A percentile compares a stretch with the other conserved stretches of the same genome.
Evolutionary conservation across 2,329 filamentous ascomycete species (phyloP).

Genomic region (Orbilia ellipsospora): DNA sequence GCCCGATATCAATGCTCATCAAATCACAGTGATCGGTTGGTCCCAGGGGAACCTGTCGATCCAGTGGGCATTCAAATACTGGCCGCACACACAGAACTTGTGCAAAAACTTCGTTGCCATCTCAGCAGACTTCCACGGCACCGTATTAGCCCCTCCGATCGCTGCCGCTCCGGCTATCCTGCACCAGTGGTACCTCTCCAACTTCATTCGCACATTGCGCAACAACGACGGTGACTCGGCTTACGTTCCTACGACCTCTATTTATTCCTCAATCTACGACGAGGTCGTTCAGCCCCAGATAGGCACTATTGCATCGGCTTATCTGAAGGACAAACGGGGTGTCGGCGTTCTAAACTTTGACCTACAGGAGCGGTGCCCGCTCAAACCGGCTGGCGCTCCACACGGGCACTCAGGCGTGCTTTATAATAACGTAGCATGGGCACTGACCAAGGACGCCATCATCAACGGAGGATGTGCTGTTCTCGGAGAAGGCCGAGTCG

Average conservation of each 20-base stretch:
- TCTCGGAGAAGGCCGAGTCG: constrained; percentile 21
- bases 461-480: constrained; percentile 64
- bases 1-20: constrained; percentile 61
- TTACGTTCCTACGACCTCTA: constrained; percentile 69
- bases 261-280: constrained; percentile 67
- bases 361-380: constrained; percentile 64
- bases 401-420: constrained; percentile 68
- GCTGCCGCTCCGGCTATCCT: constrained; percentile 64
- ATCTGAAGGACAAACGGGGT: constrained; percentile 63
- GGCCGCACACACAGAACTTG: constrained; percentile 65
- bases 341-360: constrained; percentile 68
- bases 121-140: constrained; percentile 68
- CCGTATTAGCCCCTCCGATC: constrained; percentile 62
- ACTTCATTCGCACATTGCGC: constrained; percentile 64
- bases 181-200: constrained; percentile 66
- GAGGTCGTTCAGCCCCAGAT: constrained; percentile 68
- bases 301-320: constrained; percentile 66
- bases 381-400: constrained; percentile 63
- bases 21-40: constrained; percentile 67
- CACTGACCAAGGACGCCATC: constrained; percentile 66
- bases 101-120: constrained; percentile 68
- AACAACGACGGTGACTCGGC: constrained; percentile 66
- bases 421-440: constrained; percentile 66
- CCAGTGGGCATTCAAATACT: constrained; percentile 72
- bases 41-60: constrained; percentile 69